Evolutionary conservation across 108 stramenopile species (phyloP).

Genomic region (Hondaea fermentalgiana): DNA sequence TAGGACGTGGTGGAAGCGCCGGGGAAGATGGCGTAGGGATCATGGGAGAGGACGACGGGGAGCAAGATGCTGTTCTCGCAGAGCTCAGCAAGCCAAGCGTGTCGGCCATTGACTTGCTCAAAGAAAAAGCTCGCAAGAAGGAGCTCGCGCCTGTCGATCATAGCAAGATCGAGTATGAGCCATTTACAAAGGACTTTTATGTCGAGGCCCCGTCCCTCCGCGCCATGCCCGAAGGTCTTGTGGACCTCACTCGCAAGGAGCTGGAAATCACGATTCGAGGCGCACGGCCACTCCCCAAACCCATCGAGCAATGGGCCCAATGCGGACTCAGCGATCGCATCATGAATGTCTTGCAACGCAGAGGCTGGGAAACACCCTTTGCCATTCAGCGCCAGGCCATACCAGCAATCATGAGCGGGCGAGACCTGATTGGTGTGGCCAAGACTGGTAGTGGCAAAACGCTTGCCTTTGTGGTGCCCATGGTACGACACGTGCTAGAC

Average conservation of each 20-base stretch:
- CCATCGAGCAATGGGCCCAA: constrained; percentile 16
- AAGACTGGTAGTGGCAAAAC: constrained; percentile 97
- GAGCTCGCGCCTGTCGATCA: constrained; percentile 16
- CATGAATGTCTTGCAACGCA: constrained; percentile 31
- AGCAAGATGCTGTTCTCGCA: background rate
- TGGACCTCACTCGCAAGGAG: background rate
- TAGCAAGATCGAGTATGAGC: constrained; percentile 5
- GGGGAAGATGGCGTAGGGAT: background rate
- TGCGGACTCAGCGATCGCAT: constrained; percentile 5
- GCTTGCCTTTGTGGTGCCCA: constrained; percentile 81
- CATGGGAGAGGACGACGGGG: background rate
- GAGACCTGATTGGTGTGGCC: constrained; percentile 97
- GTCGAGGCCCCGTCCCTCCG: background rate
- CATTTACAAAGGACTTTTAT: constrained; percentile 16
- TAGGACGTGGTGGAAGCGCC: background rate
- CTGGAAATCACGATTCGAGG: constrained; percentile 20
- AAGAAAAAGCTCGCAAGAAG: background rate
- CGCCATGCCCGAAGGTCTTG: background rate
- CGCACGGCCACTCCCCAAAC: background rate
- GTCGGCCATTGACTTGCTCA: constrained; percentile 11
- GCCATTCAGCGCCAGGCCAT: constrained; percentile 94
- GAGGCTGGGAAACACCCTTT: constrained; percentile 67
- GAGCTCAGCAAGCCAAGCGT: background rate
- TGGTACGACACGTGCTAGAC: constrained; percentile 84
- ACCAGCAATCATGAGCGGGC: constrained; percentile 92